These are phyloP conservation scores for Talaromyces verruculosus DNA, from an alignment of 2,329 filamentous ascomycete genomes.

Conservation along the genomic window DNA sequence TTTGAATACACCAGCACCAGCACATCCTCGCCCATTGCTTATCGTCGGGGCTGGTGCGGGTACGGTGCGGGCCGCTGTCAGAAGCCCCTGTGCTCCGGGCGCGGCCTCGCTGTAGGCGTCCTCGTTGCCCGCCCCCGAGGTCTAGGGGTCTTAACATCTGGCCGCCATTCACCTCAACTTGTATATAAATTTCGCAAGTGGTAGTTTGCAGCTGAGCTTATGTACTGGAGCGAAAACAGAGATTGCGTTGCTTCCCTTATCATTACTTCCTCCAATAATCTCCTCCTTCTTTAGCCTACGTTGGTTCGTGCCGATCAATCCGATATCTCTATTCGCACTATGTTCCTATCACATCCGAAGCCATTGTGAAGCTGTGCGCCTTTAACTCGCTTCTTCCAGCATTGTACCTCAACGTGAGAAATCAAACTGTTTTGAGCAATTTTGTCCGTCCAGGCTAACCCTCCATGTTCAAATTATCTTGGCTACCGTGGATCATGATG, in stretches of 20 bases:
- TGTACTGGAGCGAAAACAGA: background rate
- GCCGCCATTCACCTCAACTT: background rate
- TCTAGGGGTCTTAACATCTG: background rate
- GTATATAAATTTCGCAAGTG: slow-evolving; percentile 1
- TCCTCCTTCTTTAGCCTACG: background rate
- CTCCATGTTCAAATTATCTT: background rate
- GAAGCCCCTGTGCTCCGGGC: too few relatives aligned
- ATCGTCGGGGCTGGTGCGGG: background rate
- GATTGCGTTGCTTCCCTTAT: slow-evolving; percentile 6
- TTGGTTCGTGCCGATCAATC: background rate
- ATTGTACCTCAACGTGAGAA: slow-evolving; percentile 1
- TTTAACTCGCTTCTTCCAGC: slow-evolving; percentile 5
- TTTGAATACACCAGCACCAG: background rate
- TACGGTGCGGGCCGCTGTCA: slow-evolving; percentile 2
- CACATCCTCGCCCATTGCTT: background rate
- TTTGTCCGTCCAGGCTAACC: background rate
- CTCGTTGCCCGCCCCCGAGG: slow-evolving; percentile 2
- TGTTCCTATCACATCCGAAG: background rate
- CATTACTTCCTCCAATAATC: background rate
- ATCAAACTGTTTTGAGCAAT: background rate
- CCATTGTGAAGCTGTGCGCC: slow-evolving; percentile 2
- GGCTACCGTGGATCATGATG: slow-evolving; percentile 3
- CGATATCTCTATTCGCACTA: background rate
- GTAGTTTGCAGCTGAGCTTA: background rate
- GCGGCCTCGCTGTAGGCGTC: too few relatives aligned